Evolutionary conservation across 176 grass and related monocot species (phyloP), one percentile per base, ranked within the genome.

Genomic region (Oropetium thomaeum): DNA sequence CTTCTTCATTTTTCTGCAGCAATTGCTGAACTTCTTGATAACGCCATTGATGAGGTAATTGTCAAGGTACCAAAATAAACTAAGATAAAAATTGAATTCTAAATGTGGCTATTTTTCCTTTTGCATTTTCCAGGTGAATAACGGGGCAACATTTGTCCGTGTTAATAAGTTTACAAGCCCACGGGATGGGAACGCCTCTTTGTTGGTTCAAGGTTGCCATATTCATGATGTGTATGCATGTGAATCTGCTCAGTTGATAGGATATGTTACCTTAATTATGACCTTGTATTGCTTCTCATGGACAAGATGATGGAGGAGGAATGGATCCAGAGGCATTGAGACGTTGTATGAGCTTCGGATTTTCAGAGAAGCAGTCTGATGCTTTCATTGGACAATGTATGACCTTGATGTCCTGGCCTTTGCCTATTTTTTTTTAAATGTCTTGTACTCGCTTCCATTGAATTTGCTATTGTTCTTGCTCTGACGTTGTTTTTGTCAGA

Each of bases 291-390:
- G 45, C 77, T 81, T 73, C 34, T 28, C 42, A 69, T 81, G 74
- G 77, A 81, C 61, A 77, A 99, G 96, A 99, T 82, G 69, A 99
- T 74, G 96, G 96, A 90, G 96, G 96, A 37, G 96, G 96, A 71
- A 99, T 99, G 96, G 87, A 95, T 76, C 85, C 89, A 43, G 89
- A 92, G 74, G 82, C 80, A 1, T 61, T 99, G 47, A 86, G 92
- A 47, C 49, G 87, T 45, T 99, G 96, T 80, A 90, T 99, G 87
- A 95, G 96, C 79, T 99, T 99, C 77, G 96, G 96, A 49, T 99
- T 96, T 90, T 99, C 96, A 5, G 92, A 99, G 76, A 99, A 99
- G 77, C 89, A 90, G 38, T 92, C 89, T 65, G 96, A 89, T 78
- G 70, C 84, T 79, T 92, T 85, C 52, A 99, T 99, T 29, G 96